Evolutionary conservation across 192 early-diverging fungal genomes (phyloP), one percentile per base, ranked within the genome.

Genomic region (Spizellomyces punctatus): DNA sequence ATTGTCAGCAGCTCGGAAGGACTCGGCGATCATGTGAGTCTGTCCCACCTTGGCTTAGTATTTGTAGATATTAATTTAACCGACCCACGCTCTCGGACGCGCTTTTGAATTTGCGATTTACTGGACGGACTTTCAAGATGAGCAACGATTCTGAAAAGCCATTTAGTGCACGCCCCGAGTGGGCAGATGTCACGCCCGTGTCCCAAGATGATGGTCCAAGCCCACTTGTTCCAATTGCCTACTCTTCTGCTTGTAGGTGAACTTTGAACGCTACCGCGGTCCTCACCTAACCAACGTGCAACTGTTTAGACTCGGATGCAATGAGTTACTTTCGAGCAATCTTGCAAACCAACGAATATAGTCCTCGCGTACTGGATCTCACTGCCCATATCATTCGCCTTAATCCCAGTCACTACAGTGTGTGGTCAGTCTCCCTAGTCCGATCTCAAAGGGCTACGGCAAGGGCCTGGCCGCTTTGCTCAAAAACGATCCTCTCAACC

Each of bases 341-440:
- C 46, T 79, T 86, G 52, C 69, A 72, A 44, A 72, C 74, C n/a
- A 77, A 89, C 56, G 98, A 99, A 79, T 74, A 82, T 45, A 91
- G 89, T 4, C 76, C 90, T 55, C 85, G 98, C 19, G 96, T 91
- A 14, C 83, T 97, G 58, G 80, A 89, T 8, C 80, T 99, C 59
- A 96, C 95, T 1, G 81, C 81, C 62, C 81, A 83, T 42, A 93
- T 98, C 57, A 89, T 99, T 59, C 74, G 87, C 21, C 69, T 89
- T 59, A 98, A 96, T 77, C 92, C 98, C 8, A 91, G 91, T 1
- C 96, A 99, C 84, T 99, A 98, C 77, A 94, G 93, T 36, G 88
- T 94, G 14, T 99, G 98, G 98, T 92, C 81, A 5, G 78, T 17
- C 47, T 58, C 43, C 67, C 41, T 45, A 61, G 22, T 10, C 8